Percentiles rank a stretch among this genome's conserved stretches.
Conservation (phyloP, 83 land plant species). For the Larix sibirica region DNA sequence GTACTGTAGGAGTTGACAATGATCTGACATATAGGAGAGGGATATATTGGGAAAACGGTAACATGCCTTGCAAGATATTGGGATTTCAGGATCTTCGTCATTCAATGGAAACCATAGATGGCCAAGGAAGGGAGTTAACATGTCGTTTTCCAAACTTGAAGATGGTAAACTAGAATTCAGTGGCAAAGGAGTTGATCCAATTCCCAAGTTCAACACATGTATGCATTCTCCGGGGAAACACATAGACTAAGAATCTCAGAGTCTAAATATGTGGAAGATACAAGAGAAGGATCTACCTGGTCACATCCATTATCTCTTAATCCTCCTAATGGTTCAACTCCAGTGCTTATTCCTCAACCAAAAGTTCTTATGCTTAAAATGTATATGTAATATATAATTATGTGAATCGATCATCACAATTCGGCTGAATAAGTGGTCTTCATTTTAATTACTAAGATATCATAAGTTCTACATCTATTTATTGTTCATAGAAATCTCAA, state of each 20-base stretch:
- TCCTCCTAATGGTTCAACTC: conserved; percentile 73
- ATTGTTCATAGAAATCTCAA: too few relatives aligned
- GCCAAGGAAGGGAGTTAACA: background rate
- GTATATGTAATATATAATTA: too few relatives aligned
- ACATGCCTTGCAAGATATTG: conserved; percentile 4
- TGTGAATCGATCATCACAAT: too few relatives aligned
- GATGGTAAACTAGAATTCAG: background rate
- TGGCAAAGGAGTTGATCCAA: background rate
- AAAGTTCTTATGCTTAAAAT: too few relatives aligned
- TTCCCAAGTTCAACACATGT: conserved; percentile 25
- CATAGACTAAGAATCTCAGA: conserved; percentile 43
- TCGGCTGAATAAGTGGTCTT: too few relatives aligned
- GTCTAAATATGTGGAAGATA: conserved; percentile 6
- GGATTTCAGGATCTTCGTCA: background rate
- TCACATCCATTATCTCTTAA: conserved; percentile 80
- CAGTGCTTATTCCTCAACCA: conserved; percentile 64
- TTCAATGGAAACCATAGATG: background rate
- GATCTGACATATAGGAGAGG: background rate
- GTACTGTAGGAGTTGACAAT: conserved; percentile 1
- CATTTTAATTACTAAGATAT: too few relatives aligned
- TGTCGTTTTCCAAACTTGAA: background rate
- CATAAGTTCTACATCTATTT: too few relatives aligned
- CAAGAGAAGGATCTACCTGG: conserved; percentile 43
- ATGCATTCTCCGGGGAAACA: conserved; percentile 68
- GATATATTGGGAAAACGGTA: background rate